Evolutionary conservation across 108 stramenopile species (phyloP).

Genomic region (Nitzschia sp.): DNA sequence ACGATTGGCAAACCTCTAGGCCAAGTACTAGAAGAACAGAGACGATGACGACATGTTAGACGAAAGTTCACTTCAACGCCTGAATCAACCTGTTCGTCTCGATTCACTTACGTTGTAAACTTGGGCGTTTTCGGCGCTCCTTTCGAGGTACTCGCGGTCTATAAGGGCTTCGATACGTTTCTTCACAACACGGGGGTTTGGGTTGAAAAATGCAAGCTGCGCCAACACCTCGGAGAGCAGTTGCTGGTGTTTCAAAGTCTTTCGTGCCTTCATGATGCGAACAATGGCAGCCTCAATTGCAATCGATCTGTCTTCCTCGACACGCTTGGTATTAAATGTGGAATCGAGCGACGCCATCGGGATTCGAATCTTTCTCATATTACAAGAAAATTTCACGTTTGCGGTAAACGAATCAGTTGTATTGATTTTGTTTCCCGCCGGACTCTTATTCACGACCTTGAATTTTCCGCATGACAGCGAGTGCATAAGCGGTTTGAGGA

Average conservation of each 20-base stretch:
- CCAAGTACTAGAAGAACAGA: no score
- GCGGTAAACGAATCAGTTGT: conserved; percentile 87
- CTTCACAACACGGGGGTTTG: conserved; percentile 94
- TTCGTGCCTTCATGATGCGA: conserved; percentile 99
- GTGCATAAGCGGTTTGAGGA: conserved; percentile 96
- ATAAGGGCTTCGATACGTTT: conserved; percentile 94
- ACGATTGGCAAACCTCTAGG: no score
- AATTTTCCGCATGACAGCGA: conserved; percentile 97
- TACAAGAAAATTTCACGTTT: conserved; percentile 88
- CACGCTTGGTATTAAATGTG: conserved; percentile 93
- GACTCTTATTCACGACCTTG: conserved; percentile 91
- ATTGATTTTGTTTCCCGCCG: conserved; percentile 87
- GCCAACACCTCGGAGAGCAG: conserved; percentile 95
- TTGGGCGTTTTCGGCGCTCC: conserved; percentile 81
- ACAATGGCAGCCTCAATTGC: conserved; percentile 99
- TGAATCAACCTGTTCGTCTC: no score
- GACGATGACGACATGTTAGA: no score
- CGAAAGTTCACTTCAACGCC: no score
- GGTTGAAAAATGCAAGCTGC: conserved; percentile 97
- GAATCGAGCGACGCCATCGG: conserved; percentile 99
- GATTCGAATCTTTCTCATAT: conserved; percentile 95
- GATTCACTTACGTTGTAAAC: conserved; percentile 88
- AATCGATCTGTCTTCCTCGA: conserved; percentile 96
- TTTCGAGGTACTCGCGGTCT: conserved; percentile 96
- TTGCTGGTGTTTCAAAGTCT: conserved; percentile 96